Percentiles rank a stretch among this genome's conserved stretches.
phyloP scores from a whole-genome alignment of 805 yeast genomes.

The Starmerella davenportii region DNA sequence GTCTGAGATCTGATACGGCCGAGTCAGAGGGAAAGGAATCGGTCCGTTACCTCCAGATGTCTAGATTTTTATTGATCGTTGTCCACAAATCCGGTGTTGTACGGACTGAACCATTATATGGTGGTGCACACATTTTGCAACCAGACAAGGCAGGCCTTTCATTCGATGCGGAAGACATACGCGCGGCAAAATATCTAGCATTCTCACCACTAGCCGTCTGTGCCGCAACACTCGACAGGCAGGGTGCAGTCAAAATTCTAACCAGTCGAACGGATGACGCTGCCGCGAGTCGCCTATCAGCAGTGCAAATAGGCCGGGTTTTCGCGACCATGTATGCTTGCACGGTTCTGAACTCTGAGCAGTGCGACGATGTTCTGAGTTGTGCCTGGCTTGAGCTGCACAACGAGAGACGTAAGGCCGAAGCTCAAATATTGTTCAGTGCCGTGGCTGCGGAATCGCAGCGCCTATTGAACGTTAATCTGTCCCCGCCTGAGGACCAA shows the following conservation, averaged over 20 bases:
- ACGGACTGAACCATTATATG: slow-evolving; percentile 15
- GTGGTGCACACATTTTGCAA: slow-evolving; percentile 6
- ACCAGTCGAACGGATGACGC: not conserved
- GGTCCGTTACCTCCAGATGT: not conserved
- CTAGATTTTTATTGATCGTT: slow-evolving; percentile 4
- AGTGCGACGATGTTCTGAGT: slow-evolving; percentile 52
- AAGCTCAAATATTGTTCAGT: no score
- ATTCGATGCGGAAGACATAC: slow-evolving; percentile 5
- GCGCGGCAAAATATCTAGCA: not conserved
- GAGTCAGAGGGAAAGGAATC: not conserved
- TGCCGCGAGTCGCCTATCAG: not conserved
- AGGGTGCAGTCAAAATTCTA: not conserved
- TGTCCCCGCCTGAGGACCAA: slow-evolving; percentile 47
- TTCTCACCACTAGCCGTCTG: not conserved
- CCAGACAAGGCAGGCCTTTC: slow-evolving; percentile 6
- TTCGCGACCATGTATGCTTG: slow-evolving; percentile 51
- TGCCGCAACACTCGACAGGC: not conserved
- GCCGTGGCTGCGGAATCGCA: slow-evolving; percentile 49
- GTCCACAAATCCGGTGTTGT: slow-evolving; percentile 13
- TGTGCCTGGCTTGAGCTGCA: slow-evolving; percentile 34
- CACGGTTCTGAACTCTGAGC: slow-evolving; percentile 48
- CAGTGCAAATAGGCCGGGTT: slow-evolving; percentile 18
- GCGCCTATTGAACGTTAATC: slow-evolving; percentile 51
- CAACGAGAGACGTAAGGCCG: slow-evolving; percentile 18
- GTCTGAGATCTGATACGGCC: not conserved